A percentile compares a stretch with the other conserved stretches of the same genome.
phyloP scores from a whole-genome alignment of 495 filamentous ascomycete genomes.

The Podospora comata region DNA sequence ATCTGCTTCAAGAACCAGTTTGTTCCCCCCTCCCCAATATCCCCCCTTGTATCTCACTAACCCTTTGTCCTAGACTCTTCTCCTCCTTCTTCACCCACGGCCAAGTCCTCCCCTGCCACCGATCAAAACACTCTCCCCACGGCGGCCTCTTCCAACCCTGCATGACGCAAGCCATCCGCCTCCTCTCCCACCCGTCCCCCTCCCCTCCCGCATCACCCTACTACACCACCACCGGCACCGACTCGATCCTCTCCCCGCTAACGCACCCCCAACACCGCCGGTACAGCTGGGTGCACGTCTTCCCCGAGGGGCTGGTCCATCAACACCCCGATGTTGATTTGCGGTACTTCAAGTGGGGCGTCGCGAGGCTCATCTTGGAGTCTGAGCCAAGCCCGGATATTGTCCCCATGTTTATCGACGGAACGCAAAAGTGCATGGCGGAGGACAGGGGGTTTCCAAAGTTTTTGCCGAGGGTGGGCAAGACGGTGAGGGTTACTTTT shows the following conservation, averaged over 20 bases:
- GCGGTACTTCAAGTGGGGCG: conserved; percentile 97
- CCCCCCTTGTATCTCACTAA: neutral
- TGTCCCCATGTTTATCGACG: conserved; percentile 92
- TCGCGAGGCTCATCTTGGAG: conserved; percentile 86
- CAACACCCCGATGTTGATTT: conserved; percentile 75
- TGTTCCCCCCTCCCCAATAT: neutral
- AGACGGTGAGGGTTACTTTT: conserved; percentile 71
- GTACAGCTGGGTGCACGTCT: conserved; percentile 86
- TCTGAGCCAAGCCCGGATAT: conserved; percentile 76
- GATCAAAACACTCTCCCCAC: conserved; percentile 63
- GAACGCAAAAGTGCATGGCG: conserved; percentile 79
- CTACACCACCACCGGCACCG: conserved; percentile 60
- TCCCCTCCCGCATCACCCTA: conserved; percentile 52
- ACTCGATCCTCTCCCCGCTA: conserved; percentile 58
- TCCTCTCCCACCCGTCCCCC: conserved; percentile 59
- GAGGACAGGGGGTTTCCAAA: conserved; percentile 76
- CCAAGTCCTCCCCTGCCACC: conserved; percentile 86
- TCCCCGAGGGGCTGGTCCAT: conserved; percentile 91
- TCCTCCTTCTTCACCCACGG: conserved; percentile 75
- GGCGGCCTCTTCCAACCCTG: conserved; percentile 88
- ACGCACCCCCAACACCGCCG: conserved; percentile 48
- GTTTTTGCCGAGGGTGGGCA: conserved; percentile 72
- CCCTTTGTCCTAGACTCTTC: conserved; percentile 43
- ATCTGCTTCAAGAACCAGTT: conserved; percentile 79
- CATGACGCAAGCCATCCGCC: conserved; percentile 77